Evolutionary conservation across 768 basidiomycete species (phyloP).

Genomic region (Lactifluus rugatus): DNA sequence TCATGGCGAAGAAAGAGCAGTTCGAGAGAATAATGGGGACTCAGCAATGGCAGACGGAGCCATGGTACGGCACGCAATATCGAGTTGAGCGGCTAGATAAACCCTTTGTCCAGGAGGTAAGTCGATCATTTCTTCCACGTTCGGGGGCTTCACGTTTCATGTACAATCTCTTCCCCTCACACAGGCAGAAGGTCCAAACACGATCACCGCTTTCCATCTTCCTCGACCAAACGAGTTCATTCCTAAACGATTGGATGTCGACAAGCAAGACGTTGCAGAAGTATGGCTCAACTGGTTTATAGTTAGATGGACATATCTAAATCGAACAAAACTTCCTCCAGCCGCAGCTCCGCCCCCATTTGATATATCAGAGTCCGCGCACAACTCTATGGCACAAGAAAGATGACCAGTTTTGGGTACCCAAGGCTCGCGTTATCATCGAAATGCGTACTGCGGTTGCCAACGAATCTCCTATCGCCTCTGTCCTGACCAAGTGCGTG

Average conservation of each 20-base stretch:
- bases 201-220: slow-evolving; percentile 59
- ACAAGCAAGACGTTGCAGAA: slow-evolving; percentile 57
- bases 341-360: slow-evolving; percentile 65
- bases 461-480: slow-evolving; percentile 53
- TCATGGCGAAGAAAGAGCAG: slow-evolving; percentile 71
- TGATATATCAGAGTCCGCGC: slow-evolving; percentile 61
- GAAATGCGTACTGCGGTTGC: slow-evolving; percentile 61
- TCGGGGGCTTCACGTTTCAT: not conserved
- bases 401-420: slow-evolving; percentile 94
- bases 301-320: not conserved
- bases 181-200: slow-evolving; percentile 56
- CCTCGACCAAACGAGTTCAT: slow-evolving; percentile 88
- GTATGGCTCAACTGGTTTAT: slow-evolving; percentile 30
- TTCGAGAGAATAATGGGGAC: slow-evolving; percentile 40
- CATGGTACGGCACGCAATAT: slow-evolving; percentile 90
- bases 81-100: slow-evolving; percentile 59
- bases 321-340: slow-evolving; percentile 25
- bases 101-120: slow-evolving; percentile 48
- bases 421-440: slow-evolving; percentile 71
- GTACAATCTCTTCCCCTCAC: not conserved
- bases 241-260: slow-evolving; percentile 75
- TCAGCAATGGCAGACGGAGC: slow-evolving; percentile 61
- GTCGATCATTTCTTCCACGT: slow-evolving; percentile 1
- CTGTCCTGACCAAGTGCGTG: slow-evolving; percentile 62
- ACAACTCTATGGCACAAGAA: slow-evolving; percentile 93